Evolutionary conservation across 2,329 filamentous ascomycete species (phyloP).

Genomic region (Didymellaceae sp.): DNA sequence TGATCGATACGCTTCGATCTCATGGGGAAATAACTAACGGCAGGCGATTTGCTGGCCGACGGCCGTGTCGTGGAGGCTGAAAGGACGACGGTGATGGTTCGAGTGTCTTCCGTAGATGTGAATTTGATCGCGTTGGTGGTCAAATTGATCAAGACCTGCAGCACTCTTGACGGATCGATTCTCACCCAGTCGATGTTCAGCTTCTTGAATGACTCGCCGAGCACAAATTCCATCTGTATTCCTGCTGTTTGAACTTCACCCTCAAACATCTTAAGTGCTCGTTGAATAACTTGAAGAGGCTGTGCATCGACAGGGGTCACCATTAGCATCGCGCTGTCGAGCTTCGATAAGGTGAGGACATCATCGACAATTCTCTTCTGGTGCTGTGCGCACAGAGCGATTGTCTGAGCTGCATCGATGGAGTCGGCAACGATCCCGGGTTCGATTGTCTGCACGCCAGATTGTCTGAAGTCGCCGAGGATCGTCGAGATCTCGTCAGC

Average conservation of each 20-base stretch:
- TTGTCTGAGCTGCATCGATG: conserved; percentile 77
- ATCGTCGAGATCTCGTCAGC: conserved; percentile 73
- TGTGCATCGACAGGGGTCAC: conserved; percentile 74
- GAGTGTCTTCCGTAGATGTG: conserved; percentile 67
- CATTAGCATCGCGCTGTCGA: conserved; percentile 76
- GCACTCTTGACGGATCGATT: conserved; percentile 75
- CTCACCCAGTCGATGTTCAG: conserved; percentile 71
- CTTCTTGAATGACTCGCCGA: conserved; percentile 66
- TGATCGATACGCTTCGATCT: conserved; percentile 57
- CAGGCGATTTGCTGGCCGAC: conserved; percentile 48
- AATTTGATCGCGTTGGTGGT: conserved; percentile 85
- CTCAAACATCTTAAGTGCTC: conserved; percentile 78
- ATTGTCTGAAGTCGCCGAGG: conserved; percentile 51
- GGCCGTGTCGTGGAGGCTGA: conserved; percentile 66
- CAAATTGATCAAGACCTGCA: conserved; percentile 81
- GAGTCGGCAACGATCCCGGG: conserved; percentile 63
- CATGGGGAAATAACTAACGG: conserved; percentile 68
- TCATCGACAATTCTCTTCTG: conserved; percentile 68
- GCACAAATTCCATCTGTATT: conserved; percentile 69
- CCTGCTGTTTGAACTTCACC: conserved; percentile 73
- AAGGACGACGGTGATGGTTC: conserved; percentile 70
- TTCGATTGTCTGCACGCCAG: conserved; percentile 56
- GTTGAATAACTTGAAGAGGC: conserved; percentile 69
- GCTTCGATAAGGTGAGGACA: conserved; percentile 59
- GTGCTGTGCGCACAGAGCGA: conserved; percentile 78